Percentiles rank a stretch among this genome's conserved stretches.
phyloP scores from a whole-genome alignment of 306 rosid genomes.

The Rosa persica region DNA sequence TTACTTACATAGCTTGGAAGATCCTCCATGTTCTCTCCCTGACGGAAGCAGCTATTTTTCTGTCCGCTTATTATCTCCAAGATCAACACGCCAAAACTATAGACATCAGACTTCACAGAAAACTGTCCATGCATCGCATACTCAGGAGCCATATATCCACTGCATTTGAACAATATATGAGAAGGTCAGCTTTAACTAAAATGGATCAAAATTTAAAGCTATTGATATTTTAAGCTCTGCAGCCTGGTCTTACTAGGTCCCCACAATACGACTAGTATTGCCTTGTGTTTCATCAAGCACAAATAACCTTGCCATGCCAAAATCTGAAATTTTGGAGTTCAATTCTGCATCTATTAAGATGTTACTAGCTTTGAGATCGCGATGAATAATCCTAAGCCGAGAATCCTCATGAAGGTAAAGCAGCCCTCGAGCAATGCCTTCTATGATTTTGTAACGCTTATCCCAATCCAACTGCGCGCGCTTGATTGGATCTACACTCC shows the following conservation, averaged over 20 bases:
- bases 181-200: background rate
- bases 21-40: background rate
- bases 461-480: no score
- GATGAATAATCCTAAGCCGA: no score
- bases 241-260: slow-evolving; percentile 1
- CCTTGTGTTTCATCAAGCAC: slow-evolving; percentile 5
- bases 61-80: background rate
- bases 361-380: no score
- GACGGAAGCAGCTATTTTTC: background rate
- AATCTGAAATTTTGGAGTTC: slow-evolving; percentile 4
- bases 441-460: no score
- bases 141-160: background rate
- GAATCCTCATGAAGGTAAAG: no score
- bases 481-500: no score
- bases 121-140: background rate
- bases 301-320: slow-evolving; percentile 7
- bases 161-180: background rate
- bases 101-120: slow-evolving; percentile 3
- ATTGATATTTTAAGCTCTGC: background rate
- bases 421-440: no score
- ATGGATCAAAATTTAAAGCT: no score
- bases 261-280: slow-evolving; percentile 11
- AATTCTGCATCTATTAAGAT: background rate
- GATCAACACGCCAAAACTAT: background rate
- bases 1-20: slow-evolving; percentile 2